phyloP scores from a whole-genome alignment of 768 basidiomycete genomes.

The Rhodotorula diobovata region DNA sequence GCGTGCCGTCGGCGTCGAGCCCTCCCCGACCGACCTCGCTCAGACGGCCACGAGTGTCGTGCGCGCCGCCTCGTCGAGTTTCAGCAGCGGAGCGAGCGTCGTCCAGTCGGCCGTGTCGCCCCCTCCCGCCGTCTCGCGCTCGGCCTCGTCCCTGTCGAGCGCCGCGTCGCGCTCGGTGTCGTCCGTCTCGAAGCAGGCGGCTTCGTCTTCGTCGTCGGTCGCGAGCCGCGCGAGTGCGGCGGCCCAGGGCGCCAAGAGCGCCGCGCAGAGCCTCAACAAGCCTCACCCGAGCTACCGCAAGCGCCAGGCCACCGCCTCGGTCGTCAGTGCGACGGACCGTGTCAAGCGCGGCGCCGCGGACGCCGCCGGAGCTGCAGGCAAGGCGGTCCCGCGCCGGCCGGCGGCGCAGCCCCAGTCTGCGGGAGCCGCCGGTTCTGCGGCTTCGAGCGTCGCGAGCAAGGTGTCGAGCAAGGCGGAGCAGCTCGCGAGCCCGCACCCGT shows the following conservation, averaged over 20 bases:
- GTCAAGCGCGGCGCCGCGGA: conserved; percentile 14
- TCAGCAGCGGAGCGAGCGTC: background rate
- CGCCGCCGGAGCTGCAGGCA: conserved; percentile 3
- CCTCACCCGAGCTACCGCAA: conserved; percentile 25
- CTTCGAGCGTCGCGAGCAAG: background rate
- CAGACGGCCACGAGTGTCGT: conserved; percentile 10
- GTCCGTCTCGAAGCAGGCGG: background rate
- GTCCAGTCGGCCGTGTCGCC: background rate
- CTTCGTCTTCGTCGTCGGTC: background rate
- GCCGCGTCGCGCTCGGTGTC: background rate
- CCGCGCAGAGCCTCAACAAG: background rate
- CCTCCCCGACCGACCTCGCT: conserved; percentile 1
- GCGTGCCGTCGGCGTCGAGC: conserved; percentile 11
- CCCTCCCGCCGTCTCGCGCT: too few species aligned
- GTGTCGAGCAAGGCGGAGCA: background rate
- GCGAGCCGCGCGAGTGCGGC: background rate
- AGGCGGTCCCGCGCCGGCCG: background rate
- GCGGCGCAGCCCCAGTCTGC: too few species aligned
- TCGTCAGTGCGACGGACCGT: background rate
- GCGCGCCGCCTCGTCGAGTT: conserved; percentile 1
- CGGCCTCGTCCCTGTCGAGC: background rate
- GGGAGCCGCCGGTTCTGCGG: conserved; percentile 8
- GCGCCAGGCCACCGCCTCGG: background rate
- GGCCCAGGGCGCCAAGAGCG: background rate
- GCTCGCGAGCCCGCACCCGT: conserved; percentile 9